These are phyloP conservation scores for Mucor irregularis DNA, from an alignment of 371 early-diverging fungal species.

Conservation along the genomic window DNA sequence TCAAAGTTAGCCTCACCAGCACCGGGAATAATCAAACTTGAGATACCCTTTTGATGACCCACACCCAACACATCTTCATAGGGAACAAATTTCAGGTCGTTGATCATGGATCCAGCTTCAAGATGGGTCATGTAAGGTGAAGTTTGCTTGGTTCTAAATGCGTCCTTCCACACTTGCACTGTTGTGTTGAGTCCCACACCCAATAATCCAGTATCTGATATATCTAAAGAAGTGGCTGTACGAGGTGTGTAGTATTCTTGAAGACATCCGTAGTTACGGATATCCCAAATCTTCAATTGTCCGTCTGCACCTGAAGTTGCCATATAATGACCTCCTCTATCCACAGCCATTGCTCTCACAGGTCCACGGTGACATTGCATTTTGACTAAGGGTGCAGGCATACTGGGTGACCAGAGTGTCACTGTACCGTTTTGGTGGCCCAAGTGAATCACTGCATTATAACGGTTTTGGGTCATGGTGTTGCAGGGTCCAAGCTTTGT, in stretches of 20 bases:
- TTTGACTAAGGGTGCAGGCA: slow-evolving; percentile 85
- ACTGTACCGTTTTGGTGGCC: slow-evolving; percentile 96
- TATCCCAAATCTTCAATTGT: slow-evolving; percentile 95
- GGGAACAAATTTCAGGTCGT: slow-evolving; percentile 82
- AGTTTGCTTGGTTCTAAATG: slow-evolving; percentile 69
- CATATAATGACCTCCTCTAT: slow-evolving; percentile 88
- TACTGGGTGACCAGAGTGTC: slow-evolving; percentile 93
- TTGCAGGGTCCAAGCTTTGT: slow-evolving; percentile 81
- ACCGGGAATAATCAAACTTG: slow-evolving; percentile 91
- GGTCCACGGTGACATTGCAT: slow-evolving; percentile 93
- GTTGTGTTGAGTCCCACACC: slow-evolving; percentile 82
- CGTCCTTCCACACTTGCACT: slow-evolving; percentile 89
- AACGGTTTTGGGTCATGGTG: slow-evolving; percentile 90
- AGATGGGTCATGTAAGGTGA: slow-evolving; percentile 92
- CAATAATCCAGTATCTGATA: slow-evolving; percentile 87
- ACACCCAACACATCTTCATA: slow-evolving; percentile 97
- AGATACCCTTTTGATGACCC: slow-evolving; percentile 86
- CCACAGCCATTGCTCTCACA: slow-evolving; percentile 86
- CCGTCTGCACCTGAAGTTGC: slow-evolving; percentile 93
- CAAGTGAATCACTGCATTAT: slow-evolving; percentile 91
- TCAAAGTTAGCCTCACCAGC: slow-evolving; percentile 98
- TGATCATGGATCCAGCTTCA: slow-evolving; percentile 56
- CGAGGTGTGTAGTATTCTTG: slow-evolving; percentile 79
- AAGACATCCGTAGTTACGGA: slow-evolving; percentile 84
- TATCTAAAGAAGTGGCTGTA: slow-evolving; percentile 74